Evolutionary conservation across 495 filamentous ascomycete species (phyloP), one percentile per base, ranked within the genome.

Genomic region (Talaromyces liani): DNA sequence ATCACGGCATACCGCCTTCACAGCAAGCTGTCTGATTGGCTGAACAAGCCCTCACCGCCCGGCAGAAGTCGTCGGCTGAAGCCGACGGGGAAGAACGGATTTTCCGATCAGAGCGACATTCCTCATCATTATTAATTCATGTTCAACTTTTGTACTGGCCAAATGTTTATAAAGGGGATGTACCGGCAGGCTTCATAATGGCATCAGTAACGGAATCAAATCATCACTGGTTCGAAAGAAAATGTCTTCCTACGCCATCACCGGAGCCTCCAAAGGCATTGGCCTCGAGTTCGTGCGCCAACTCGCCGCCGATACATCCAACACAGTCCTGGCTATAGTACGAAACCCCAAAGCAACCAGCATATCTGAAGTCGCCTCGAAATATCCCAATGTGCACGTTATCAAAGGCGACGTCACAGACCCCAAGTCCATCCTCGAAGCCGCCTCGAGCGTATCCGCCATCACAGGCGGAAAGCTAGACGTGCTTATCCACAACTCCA

Each of bases 241-340:
- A 39, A 84, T 85, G 83, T 75, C 80, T 60, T 74, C 77, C 53
- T 84, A 81, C 64, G 74, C 76, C 58, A 77, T 86, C 67, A 85
- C 83, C 18, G 83, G 83, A 62, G 78, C 81, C 14, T 83, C 83
- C 69, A 78, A 80, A 27, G 82, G 83, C 64, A 69, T 86, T 62
- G 83, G 83, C 60, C 79, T 78, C 67, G 82, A 84, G 61, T 79
- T 83, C 62, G 72, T 84, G 24, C 78, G 79, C 36, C 82, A 85
- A 69, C 78, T 85, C 54, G 70, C 77, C 33, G 61, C 66, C 47
- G 64, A 76, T 41, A 6, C 69, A 0, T 63, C 63, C 64, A 84
- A 84, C 73, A 83, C 73, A 54, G 69, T 85, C 68, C 65, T 85
- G n/a, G 82, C 79, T 18, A 67, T 73, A 18, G 73, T 77, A 2